A percentile compares a stretch with the other conserved stretches of the same genome.
phyloP scores from a whole-genome alignment of 306 rosid genomes.

The Acacia confusa region DNA sequence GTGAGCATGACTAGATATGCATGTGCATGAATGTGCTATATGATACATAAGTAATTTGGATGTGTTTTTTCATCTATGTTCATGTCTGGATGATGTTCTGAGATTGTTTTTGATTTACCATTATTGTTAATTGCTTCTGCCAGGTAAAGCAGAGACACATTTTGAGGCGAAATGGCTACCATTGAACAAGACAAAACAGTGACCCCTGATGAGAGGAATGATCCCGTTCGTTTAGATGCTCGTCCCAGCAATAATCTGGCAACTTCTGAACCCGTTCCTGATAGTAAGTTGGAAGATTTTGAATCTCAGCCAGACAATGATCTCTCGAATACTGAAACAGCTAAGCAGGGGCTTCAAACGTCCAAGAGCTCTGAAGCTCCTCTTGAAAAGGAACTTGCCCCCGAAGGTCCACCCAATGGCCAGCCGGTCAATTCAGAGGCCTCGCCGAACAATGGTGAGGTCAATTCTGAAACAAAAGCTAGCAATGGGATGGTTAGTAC shows the following conservation, averaged over 20 bases:
- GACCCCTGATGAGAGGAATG: slow-evolving; percentile 27
- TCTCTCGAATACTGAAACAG: slow-evolving; percentile 20
- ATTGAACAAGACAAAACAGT: slow-evolving; percentile 52
- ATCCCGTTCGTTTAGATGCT: slow-evolving; percentile 19
- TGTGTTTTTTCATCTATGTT: slow-evolving; percentile 10
- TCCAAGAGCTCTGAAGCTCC: slow-evolving; percentile 23
- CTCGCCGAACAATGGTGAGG: slow-evolving; percentile 3
- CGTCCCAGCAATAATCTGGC: slow-evolving; percentile 29
- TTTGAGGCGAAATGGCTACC: slow-evolving; percentile 44
- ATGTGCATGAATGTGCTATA: background rate
- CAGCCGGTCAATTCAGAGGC: slow-evolving; percentile 28
- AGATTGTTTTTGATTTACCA: background rate
- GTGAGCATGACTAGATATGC: background rate
- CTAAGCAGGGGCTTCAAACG: slow-evolving; percentile 13
- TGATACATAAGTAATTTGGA: slow-evolving; percentile 4
- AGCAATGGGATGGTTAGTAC: background rate
- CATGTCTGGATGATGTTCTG: background rate
- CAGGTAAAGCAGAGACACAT: slow-evolving; percentile 37
- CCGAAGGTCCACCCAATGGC: slow-evolving; percentile 22
- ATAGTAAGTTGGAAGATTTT: background rate
- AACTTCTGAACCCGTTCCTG: slow-evolving; percentile 19
- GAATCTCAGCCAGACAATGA: slow-evolving; percentile 28
- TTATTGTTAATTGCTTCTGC: slow-evolving; percentile 18
- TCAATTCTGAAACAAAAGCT: slow-evolving; percentile 15
- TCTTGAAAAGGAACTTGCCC: slow-evolving; percentile 17